phyloP scores from a whole-genome alignment of 2,329 filamentous ascomycete genomes.

The Calonectria pauciramosa region DNA sequence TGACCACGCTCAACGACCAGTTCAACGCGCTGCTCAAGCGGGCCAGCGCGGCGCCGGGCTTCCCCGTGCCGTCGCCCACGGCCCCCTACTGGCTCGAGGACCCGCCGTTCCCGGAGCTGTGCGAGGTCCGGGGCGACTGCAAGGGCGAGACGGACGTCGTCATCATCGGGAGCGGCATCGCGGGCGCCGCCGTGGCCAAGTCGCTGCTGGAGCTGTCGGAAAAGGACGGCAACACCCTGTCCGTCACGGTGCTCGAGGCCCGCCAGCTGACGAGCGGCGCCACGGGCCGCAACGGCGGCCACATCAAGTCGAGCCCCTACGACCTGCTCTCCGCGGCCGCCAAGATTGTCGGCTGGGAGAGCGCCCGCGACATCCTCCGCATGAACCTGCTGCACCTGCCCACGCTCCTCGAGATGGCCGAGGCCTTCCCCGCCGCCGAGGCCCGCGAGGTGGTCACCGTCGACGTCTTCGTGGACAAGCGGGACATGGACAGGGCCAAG shows the following conservation, averaged over 20 bases:
- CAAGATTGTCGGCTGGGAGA: constrained; percentile 47
- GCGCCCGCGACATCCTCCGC: constrained; percentile 56
- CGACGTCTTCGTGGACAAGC: constrained; percentile 59
- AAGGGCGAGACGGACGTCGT: constrained; percentile 60
- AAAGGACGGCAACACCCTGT: not conserved
- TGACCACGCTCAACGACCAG: constrained; percentile 45
- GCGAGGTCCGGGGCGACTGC: constrained; percentile 49
- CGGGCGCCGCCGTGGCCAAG: constrained; percentile 53
- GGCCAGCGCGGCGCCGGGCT: constrained; percentile 51
- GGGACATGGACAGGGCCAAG: constrained; percentile 51
- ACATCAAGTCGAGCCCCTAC: constrained; percentile 62
- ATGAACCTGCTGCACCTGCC: constrained; percentile 61
- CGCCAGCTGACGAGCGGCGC: constrained; percentile 64
- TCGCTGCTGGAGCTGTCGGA: constrained; percentile 45
- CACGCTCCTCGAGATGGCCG: constrained; percentile 55
- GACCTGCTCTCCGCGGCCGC: constrained; percentile 55
- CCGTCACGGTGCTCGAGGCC: constrained; percentile 65
- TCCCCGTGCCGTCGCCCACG: constrained; percentile 59
- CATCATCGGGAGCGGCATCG: constrained; percentile 69
- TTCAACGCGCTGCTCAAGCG: constrained; percentile 48
- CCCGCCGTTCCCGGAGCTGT: constrained; percentile 58
- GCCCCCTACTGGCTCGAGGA: constrained; percentile 61
- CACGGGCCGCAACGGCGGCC: constrained; percentile 67
- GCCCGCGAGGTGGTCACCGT: constrained; percentile 61
- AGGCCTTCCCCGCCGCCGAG: constrained; percentile 53